phyloP scores from a whole-genome alignment of 495 filamentous ascomycete genomes.

The Podospora australis region DNA sequence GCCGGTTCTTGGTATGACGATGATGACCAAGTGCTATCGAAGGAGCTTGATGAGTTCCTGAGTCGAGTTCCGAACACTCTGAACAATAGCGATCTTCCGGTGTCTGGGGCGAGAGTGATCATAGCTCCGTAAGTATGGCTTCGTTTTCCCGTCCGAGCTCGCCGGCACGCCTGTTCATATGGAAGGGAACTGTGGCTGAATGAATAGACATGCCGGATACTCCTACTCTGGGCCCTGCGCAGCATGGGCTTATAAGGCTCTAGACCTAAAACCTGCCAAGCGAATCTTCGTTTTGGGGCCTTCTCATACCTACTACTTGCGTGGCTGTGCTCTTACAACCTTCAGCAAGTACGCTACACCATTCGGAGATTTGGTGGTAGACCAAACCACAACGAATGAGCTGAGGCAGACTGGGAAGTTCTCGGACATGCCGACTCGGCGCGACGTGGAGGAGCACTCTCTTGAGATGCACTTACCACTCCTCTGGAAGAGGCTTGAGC shows the following conservation, averaged over 20 bases:
- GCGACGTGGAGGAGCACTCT: conserved; percentile 87
- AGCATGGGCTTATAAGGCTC: conserved; percentile 87
- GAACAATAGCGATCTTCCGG: conserved; percentile 56
- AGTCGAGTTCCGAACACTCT: conserved; percentile 59
- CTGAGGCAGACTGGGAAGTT: conserved; percentile 61
- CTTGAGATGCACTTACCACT: conserved; percentile 97
- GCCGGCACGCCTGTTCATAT: too few relatives aligned
- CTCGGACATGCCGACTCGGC: conserved; percentile 59
- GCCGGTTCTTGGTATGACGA: conserved; percentile 72
- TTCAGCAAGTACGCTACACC: conserved; percentile 78
- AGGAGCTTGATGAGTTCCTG: conserved; percentile 77
- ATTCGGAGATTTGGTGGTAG: conserved; percentile 71
- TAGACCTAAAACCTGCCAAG: conserved; percentile 75
- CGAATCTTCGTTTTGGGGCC: conserved; percentile 91
- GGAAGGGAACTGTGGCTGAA: too few relatives aligned
- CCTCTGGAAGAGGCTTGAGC: conserved; percentile 73
- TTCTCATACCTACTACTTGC: conserved; percentile 80
- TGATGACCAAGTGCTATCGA: conserved; percentile 49
- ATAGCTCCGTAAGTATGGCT: conserved; percentile 80
- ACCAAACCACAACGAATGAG: conserved; percentile 56
- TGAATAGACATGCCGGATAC: conserved; percentile 95
- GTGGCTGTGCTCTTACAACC: conserved; percentile 67
- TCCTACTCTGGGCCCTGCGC: conserved; percentile 90
- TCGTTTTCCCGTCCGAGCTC: not conserved
- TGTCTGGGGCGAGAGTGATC: conserved; percentile 74